Evolutionary conservation across 2,329 filamentous ascomycete genomes (phyloP), one percentile per base, ranked within the genome.

Genomic region (Exophiala mesophila): DNA sequence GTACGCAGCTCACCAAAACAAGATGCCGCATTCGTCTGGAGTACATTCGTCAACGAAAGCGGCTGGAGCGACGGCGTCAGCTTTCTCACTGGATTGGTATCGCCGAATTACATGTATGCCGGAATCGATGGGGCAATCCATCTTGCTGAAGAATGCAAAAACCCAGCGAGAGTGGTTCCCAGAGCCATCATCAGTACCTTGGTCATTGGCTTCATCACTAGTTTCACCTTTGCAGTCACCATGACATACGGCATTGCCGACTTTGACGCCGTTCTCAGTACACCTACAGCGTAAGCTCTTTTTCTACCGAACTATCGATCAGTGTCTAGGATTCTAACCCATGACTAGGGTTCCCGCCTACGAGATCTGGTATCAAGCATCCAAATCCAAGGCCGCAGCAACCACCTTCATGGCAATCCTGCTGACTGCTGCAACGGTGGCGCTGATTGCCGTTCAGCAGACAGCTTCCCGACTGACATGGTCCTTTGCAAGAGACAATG

Each of bases 1-100:
- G 55, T 53, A 8, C 49, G 49, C 52, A 35, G 47, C n/a, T 20
- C 31, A n/a, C 31, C 41, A n/a, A 47, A 51, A 32, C 33, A 36
- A 35, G 24, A 33, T 13, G 36, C 17, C n/a, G 18, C 37, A 13
- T 50, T 54, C 29, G 54, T 56, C 8, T 56, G 51, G 42, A 47
- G 37, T 10, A 48, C 36, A 3, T 56, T 47, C 15, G 33, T 45
- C 15, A 55, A 56, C 39, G 30, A 49, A 26, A 49, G 38, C 15
- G 54, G 54, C 23, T 56, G 54, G 54, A 36, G 41, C 12, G 45
- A 42, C 9, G 60, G 50, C 5, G 46, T 64, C 8, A 61, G 59
- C 19, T 69, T 67, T 36, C 54, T 69, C 4, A 68, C 62, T 0
- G 66, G 66, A 0, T 55, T 70, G 4, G 53, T 64, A 9, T 63